A percentile compares a stretch with the other conserved stretches of the same genome.
Evolutionary conservation across 2,329 filamentous ascomycete genomes (phyloP).

Genomic region (Aspergillus glaucus): DNA sequence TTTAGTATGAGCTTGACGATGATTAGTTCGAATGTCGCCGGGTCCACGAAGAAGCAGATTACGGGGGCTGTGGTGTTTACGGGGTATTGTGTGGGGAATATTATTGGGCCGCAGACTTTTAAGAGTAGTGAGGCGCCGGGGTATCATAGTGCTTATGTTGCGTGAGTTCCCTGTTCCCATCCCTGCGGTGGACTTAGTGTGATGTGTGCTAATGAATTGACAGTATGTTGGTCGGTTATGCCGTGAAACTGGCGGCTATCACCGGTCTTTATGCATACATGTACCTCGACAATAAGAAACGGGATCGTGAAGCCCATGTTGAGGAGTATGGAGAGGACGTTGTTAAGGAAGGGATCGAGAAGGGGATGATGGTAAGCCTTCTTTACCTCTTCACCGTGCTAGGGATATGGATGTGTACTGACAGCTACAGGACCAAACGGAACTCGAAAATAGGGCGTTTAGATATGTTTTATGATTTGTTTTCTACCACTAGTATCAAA

Average conservation of each 20-base stretch:
- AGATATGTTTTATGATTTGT: conserved; percentile 43
- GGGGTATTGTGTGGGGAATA: conserved; percentile 51
- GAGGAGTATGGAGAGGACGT: conserved; percentile 38
- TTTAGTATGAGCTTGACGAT: conserved; percentile 51
- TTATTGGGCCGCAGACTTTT: conserved; percentile 51
- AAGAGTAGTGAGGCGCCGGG: conserved; percentile 43
- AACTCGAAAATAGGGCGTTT: conserved; percentile 51
- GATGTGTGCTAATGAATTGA: conserved; percentile 1
- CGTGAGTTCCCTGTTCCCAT: conserved; percentile 7
- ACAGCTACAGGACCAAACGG: conserved; percentile 40
- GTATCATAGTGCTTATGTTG: conserved; percentile 37
- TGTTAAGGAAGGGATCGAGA: conserved; percentile 43
- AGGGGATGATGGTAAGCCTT: conserved; percentile 44
- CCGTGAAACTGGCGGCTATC: conserved; percentile 47
- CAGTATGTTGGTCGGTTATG: conserved; percentile 53
- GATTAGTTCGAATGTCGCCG: conserved; percentile 48
- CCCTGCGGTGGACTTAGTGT: not conserved
- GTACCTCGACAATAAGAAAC: conserved; percentile 48
- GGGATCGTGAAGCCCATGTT: conserved; percentile 43
- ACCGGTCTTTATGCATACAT: conserved; percentile 51
- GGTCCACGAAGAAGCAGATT: conserved; percentile 52
- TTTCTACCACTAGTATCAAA: not conserved
- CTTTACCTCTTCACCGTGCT: not conserved
- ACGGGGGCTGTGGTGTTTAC: conserved; percentile 47
- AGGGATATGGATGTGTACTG: not conserved